Conservation (phyloP, 2,329 filamentous ascomycete genomes). For the Aspergillus calidoustus region DNA sequence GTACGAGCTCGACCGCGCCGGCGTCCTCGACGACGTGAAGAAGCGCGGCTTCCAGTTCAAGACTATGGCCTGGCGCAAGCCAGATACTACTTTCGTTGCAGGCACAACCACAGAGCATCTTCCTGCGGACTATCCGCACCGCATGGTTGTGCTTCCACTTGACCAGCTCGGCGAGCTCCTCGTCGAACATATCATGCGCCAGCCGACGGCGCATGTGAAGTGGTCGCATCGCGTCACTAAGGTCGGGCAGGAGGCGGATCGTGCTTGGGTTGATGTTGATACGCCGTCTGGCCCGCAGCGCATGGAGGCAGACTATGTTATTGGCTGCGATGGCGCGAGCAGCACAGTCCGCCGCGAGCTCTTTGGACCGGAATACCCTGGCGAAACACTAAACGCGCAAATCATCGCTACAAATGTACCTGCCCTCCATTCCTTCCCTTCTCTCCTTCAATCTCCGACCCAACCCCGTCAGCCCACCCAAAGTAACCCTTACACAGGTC, state of each 20-base stretch:
- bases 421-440: neutral
- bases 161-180: conserved; percentile 50
- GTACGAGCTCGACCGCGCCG: conserved; percentile 62
- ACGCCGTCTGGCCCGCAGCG: conserved; percentile 18
- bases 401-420: conserved; percentile 64
- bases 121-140: conserved; percentile 36
- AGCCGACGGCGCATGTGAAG: conserved; percentile 41
- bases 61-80: conserved; percentile 52
- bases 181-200: conserved; percentile 41
- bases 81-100: conserved; percentile 41
- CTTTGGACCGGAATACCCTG: conserved; percentile 61
- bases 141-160: conserved; percentile 52
- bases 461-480: too few species aligned
- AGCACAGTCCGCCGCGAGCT: conserved; percentile 52
- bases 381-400: conserved; percentile 63
- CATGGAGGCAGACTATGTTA: conserved; percentile 55
- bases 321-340: conserved; percentile 59
- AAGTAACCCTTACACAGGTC: conserved; percentile 47
- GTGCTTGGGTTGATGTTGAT: conserved; percentile 48
- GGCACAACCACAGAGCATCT: conserved; percentile 31
- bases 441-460: neutral
- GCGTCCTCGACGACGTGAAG: conserved; percentile 59
- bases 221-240: conserved; percentile 55
- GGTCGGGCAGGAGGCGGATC: conserved; percentile 53
- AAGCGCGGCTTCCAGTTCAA: conserved; percentile 48